Evolutionary conservation across 2,329 filamentous ascomycete species (phyloP), one percentile per base, ranked within the genome.

Genomic region (Fonsecaea erecta): DNA sequence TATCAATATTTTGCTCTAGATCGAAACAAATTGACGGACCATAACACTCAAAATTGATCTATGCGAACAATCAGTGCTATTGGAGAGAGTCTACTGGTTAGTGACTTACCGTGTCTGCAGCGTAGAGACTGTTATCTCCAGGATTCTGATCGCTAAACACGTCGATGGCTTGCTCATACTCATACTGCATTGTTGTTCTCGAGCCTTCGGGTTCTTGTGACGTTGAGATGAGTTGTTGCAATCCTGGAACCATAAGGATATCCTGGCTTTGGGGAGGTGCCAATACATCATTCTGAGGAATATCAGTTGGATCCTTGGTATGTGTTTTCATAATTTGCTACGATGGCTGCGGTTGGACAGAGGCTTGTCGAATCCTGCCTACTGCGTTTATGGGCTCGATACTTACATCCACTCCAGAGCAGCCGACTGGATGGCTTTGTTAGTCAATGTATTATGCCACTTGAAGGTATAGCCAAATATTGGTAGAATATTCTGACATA

Each of bases 1-100:
- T 21, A 21, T 43, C 40, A 43, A 9, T 43, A 9, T n/a, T 4
- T 8, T 21, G n/a, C n/a, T 8, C 5, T 43, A 6, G n/a, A 43
- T 30, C 5, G 1, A n/a, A 18, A 6, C 16, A 18, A 4, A 43
- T 21, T 9, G 40, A 53, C 48, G 12, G 24, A 63, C 61, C 55
- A 40, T 52, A 52, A n/a, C 57, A 61, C 57, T 64, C 62, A 21
- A 46, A 37, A 55, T 60, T 64, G n/a, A 56, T 35, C 62, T 60
- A 43, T 3, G 5, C 12, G 56, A 51, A 35, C 9, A 21, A 60
- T 64, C 28, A 56, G 51, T 16, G 35, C 51, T 37, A 9, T 55
- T 18, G 24, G 32, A 28, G 53, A 63, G 14, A 8, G 3, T 37
- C 28, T 3, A 8, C 2, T 14, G 18, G 37, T 21, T 5, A 30